phyloP scores from a whole-genome alignment of 345 rosid genomes.

The Populus pruinosa region DNA sequence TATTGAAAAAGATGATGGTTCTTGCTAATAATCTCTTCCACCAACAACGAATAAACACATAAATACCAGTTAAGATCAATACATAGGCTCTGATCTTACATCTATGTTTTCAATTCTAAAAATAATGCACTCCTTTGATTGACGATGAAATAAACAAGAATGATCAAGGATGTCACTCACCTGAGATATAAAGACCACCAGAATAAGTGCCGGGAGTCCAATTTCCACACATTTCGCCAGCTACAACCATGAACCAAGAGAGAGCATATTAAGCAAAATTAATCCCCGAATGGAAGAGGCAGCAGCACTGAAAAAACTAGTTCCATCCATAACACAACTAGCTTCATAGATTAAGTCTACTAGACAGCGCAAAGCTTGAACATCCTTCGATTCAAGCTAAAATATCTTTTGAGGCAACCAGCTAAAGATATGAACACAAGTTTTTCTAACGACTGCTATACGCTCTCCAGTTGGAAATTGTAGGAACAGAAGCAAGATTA shows the following conservation, averaged over 20 bases:
- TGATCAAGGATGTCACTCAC: slow-evolving; percentile 29
- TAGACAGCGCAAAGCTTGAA: background rate
- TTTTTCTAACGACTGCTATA: background rate
- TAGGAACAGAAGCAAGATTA: background rate
- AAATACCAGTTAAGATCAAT: background rate
- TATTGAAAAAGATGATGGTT: no score
- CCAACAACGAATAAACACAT: background rate
- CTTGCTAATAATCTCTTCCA: background rate
- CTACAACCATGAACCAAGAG: slow-evolving; percentile 36
- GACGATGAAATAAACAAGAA: background rate
- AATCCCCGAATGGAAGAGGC: background rate
- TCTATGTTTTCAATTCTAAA: background rate
- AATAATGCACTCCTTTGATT: background rate
- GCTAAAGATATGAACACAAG: background rate
- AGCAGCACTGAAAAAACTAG: background rate
- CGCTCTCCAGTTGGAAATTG: background rate
- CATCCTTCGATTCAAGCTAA: background rate
- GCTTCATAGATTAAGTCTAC: background rate
- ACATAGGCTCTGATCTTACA: background rate
- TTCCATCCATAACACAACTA: background rate
- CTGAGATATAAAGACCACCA: slow-evolving; percentile 71
- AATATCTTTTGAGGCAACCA: background rate
- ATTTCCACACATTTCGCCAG: slow-evolving; percentile 72
- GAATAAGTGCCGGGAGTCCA: slow-evolving; percentile 75
- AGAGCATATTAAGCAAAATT: slow-evolving; percentile 1